Evolutionary conservation across 2,329 filamentous ascomycete species (phyloP), one percentile per base, ranked within the genome.

Genomic region (Remersonia thermophila): DNA sequence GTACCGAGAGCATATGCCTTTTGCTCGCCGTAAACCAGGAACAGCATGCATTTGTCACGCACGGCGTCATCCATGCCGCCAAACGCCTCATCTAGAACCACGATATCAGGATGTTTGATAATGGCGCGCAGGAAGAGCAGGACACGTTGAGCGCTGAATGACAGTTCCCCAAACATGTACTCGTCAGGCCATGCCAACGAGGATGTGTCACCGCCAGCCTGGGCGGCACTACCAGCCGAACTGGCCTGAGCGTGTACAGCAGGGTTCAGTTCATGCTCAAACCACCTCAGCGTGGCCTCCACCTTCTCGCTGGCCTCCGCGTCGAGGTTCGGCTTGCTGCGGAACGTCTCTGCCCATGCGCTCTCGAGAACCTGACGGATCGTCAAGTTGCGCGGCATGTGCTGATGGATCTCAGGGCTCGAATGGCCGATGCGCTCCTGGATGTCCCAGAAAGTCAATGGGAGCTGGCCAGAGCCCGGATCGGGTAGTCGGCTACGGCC

Each of bases 351-450:
- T 2, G 86, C 80, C 80, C 85, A 96, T 0, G 89, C 86, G 33
- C 80, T 89, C 53, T 91, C 84, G 0, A 98, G 56, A 0, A 84
- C 72, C 33, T 80, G 69, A 2, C 84, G 73, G 8, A 94, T 61
- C 0, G 77, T 80, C 32, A 94, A 64, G 26, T 71, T 66, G 33
- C 80, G 78, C 1, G 91, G 89, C 61, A 96, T 95, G 57, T 93
- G 86, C 35, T 84, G 79, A 51, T 96, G 87, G 4, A 96, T 82
- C 55, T 96, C 91, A 0, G 91, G 91, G 42, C 84, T 93, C 0
- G 86, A 91, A 55, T 96, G 87, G 9, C 91, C 91, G 46, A 98
- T 83, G 16, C 83, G 78, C 1, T 77, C 69, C 55, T 96, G 91
- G 7, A 98, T 75, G 44, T 96, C 87, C 66, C 93, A 96, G 40